A percentile compares a stretch with the other conserved stretches of the same genome.
phyloP scores from a whole-genome alignment of 345 rosid species.

The Corymbia maculata region DNA sequence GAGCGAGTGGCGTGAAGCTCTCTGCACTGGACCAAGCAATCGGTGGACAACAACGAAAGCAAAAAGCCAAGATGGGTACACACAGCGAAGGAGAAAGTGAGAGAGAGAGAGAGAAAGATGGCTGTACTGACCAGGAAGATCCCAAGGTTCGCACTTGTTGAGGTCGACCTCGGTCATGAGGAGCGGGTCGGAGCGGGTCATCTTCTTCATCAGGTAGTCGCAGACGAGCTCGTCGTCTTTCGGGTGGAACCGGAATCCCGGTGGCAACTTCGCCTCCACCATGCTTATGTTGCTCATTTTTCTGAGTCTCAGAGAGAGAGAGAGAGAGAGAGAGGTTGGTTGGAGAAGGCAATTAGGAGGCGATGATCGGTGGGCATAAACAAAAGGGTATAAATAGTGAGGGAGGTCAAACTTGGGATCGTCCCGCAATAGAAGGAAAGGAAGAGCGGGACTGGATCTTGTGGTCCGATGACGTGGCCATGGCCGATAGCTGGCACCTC shows the following conservation, averaged over 20 bases:
- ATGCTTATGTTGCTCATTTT: slow-evolving; percentile 47
- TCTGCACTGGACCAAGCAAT: neutral
- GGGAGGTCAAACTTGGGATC: neutral
- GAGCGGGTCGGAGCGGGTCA: slow-evolving; percentile 10
- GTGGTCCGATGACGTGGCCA: neutral
- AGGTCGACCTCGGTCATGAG: slow-evolving; percentile 74
- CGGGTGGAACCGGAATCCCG: slow-evolving; percentile 93
- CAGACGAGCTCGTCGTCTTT: slow-evolving; percentile 86
- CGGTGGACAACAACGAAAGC: neutral
- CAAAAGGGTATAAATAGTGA: neutral
- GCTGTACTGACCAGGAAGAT: slow-evolving; percentile 57
- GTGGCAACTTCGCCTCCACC: slow-evolving; percentile 73
- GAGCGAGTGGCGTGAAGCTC: neutral
- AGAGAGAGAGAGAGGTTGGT: neutral
- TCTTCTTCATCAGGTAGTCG: slow-evolving; percentile 68
- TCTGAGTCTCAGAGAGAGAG: neutral
- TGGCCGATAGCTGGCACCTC: neutral
- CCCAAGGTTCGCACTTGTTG: slow-evolving; percentile 98
- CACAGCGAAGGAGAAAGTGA: neutral
- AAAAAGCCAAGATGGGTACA: neutral
- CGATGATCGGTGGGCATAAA: neutral
- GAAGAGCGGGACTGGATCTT: neutral
- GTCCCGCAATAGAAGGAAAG: neutral
- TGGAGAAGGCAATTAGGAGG: neutral
- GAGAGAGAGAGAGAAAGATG: neutral